Base-by-base conservation (phyloP, 345 rosid species). In the Acer campestre region DNA sequence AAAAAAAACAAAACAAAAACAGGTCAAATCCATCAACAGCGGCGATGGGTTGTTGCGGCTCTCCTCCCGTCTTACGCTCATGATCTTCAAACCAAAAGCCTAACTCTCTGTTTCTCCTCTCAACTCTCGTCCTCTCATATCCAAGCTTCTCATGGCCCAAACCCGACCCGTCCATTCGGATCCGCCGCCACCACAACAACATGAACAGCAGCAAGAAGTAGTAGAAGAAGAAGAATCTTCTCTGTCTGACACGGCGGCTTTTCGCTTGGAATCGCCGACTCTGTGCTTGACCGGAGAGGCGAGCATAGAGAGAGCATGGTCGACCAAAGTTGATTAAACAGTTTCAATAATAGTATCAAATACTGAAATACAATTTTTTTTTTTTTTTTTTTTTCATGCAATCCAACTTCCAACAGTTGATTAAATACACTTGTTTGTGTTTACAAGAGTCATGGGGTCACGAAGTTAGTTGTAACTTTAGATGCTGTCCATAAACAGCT, bases 401-500 rank as follows among this genome's bases (percentile, higher is more conserved):
- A 18, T 66, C 44, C 9, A 22, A 61, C 12, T 61, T 61, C 25
- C 29, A 31, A 55, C 6, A 51, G 16, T 23, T 7, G 38, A 14
- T 35, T 67, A 23, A 71, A 23, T 53, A 31, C 16, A n/a, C 53
- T 25, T 13, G 49, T 16, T 25, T 13, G 49, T 16, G 35, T 35
- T 29, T 44, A 49, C 20, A 66, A 29, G 64, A 68, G 16, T 61
- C 18, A 42, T n/a, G 58, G 42, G 14, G 48, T 51, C 35, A 77
- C 90, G 40, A 92, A 93, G 79, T 92, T 93, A 1, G 92, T 90
- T 27, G 77, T 79, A 18, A 93, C 95, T 86, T 91, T 93, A 95
- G 75, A 88, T 95, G 97, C 86, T 95, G 93, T 68, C 95, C 98
- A 64, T 93, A 91, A 51, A 90, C 86, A 44, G 98, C 97, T 70